Base-by-base conservation (phyloP, 2,329 filamentous ascomycete genomes). In the Pseudogymnoascus sp. region DNA sequence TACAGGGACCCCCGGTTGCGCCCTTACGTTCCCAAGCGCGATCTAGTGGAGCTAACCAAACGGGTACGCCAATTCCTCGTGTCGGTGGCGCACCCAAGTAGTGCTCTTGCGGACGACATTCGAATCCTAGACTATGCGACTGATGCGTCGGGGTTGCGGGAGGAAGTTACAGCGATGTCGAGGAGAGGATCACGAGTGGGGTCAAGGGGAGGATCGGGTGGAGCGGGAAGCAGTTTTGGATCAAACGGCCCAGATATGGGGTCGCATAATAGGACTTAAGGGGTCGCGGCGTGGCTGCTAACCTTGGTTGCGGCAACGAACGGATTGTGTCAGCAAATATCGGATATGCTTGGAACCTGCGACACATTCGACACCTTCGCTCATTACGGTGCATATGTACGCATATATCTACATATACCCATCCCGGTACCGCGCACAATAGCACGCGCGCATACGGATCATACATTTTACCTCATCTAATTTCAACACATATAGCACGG, bases 1-100 rank as follows among this genome's bases (percentile, higher is more conserved):
- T 93, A 86, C 75, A 83, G 82, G 65, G 89, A 93, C 55, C 81
- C 79, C 4, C 76, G 81, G 25, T 81, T 96, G 1, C 76, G 76
- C 4, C 73, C 77, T 4, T 82, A 85, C 31, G 81, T 96, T 18
- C 74, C 84, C 3, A 75, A 77, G 58, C 73, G 80, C 0, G 75
- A 78, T 2, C 77, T 96, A 6, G 77, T 81, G 49, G 71, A 74
- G 1, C 81, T 96, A 0, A 85, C 96, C 63, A 72, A 79, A 41
- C 86, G 85, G 65, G 97, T 93, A 0, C 91, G 96, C 66, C 74
- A 76, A 2, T 93, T 97, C 72, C 81, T 97, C 60, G 77, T 82
- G 52, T 80, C 88, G 63, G 86, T 90, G 31, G 81, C 85, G 33
- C 83, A 87, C 6, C 88, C 89, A 23, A 90, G 90, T 0, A 91